These are phyloP conservation scores for Lyophyllum shimeji DNA, from an alignment of 768 basidiomycete genomes.

Conservation along the genomic window DNA sequence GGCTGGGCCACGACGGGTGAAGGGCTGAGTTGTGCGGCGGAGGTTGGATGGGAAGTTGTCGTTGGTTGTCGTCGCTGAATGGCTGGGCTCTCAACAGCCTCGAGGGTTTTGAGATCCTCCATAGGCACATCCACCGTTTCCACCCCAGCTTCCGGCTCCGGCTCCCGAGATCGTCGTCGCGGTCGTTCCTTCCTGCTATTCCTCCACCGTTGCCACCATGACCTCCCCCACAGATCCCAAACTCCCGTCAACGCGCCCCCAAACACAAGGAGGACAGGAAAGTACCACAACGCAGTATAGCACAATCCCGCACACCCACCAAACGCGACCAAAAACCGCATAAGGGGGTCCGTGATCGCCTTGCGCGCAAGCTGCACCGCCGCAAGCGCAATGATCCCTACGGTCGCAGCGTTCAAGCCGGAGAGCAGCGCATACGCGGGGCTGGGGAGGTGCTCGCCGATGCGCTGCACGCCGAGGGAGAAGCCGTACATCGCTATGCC, in stretches of 20 bases:
- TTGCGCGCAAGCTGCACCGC: constrained; percentile 45
- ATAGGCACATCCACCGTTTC: neutral
- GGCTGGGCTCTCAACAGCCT: neutral
- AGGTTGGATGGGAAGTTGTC: neutral
- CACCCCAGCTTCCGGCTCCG: neutral
- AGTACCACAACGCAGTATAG: constrained; percentile 53
- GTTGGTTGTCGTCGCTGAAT: neutral
- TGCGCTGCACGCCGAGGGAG: constrained; percentile 39
- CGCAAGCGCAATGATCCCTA: constrained; percentile 53
- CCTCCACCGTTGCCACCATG: neutral
- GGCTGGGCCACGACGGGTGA: neutral
- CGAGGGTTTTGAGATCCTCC: neutral
- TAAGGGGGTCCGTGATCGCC: constrained; percentile 44
- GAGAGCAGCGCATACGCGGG: constrained; percentile 50
- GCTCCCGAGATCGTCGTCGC: neutral
- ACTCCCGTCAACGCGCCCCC: constrained; percentile 36
- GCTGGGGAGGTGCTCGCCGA: constrained; percentile 41
- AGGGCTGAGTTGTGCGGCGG: too few relatives aligned
- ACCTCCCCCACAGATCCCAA: constrained; percentile 33
- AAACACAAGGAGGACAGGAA: constrained; percentile 44
- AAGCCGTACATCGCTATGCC: constrained; percentile 47
- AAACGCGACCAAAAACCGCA: constrained; percentile 39
- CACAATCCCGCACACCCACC: constrained; percentile 47
- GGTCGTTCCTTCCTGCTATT: neutral
- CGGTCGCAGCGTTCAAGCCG: constrained; percentile 53